Conservation (phyloP, 2,329 filamentous ascomycete species). For the Alternaria conjuncta region DNA sequence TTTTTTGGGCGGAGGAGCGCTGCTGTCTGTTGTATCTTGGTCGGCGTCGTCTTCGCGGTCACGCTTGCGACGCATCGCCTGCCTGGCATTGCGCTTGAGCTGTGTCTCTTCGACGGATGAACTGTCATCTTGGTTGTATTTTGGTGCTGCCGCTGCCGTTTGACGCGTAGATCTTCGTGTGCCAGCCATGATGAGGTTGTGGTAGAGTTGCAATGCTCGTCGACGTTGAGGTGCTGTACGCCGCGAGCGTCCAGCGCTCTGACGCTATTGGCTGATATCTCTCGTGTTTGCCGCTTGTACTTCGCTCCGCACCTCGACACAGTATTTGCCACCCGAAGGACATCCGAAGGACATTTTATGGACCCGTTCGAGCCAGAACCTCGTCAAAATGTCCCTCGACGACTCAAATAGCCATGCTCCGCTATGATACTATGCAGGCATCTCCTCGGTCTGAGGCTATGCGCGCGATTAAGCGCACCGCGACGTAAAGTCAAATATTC, state of each 20-base stretch:
- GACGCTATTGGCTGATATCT: conserved; percentile 4
- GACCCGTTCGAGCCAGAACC: no score
- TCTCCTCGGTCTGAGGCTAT: not conserved
- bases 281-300: not conserved
- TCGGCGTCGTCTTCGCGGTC: conserved; percentile 25
- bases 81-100: conserved; percentile 30
- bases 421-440: not conserved
- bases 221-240: not conserved
- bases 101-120: conserved; percentile 19
- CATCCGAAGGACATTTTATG: not conserved
- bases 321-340: not conserved
- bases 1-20: conserved; percentile 32
- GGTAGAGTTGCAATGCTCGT: conserved; percentile 2
- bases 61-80: conserved; percentile 39
- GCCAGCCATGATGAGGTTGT: conserved; percentile 28
- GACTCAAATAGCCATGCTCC: not conserved
- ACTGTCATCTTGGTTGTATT: conserved; percentile 29
- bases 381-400: not conserved
- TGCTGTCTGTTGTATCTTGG: conserved; percentile 10
- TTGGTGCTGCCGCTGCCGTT: conserved; percentile 19
- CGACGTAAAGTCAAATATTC: not conserved
- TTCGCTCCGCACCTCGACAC: not conserved
- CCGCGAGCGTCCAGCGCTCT: conserved; percentile 1
- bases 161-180: conserved; percentile 41
- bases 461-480: not conserved